A percentile compares a stretch with the other conserved stretches of the same genome.
These are phyloP conservation scores for Lipomyces mesembrius DNA, from an alignment of 805 yeast genomes.

Conservation along the genomic window DNA sequence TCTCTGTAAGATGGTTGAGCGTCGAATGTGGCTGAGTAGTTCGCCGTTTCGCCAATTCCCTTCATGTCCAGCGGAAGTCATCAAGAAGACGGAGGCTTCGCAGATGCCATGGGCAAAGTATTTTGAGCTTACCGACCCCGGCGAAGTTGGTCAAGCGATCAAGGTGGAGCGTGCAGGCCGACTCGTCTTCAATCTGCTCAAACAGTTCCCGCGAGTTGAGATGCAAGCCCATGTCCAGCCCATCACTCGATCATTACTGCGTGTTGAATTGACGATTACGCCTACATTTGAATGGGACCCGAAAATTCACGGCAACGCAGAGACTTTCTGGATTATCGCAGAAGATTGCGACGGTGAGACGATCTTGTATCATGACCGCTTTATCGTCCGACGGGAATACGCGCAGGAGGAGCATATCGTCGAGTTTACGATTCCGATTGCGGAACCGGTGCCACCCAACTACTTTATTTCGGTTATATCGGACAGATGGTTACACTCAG, in stretches of 20 bases:
- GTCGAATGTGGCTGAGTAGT: conserved; percentile 79
- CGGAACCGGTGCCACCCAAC: conserved; percentile 66
- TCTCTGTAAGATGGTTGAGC: conserved; percentile 79
- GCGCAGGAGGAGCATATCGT: conserved; percentile 60
- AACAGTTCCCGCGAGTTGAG: conserved; percentile 72
- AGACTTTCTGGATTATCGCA: conserved; percentile 69
- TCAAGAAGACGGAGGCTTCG: conserved; percentile 76
- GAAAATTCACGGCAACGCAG: conserved; percentile 63
- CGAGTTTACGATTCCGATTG: conserved; percentile 66
- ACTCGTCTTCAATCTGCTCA: conserved; percentile 56
- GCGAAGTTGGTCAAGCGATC: conserved; percentile 82
- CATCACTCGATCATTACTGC: conserved; percentile 67
- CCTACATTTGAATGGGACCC: conserved; percentile 84
- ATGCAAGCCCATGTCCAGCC: conserved; percentile 73
- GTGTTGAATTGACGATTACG: conserved; percentile 65
- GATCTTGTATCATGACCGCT: conserved; percentile 61
- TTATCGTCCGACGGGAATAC: conserved; percentile 57
- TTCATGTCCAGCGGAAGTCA: conserved; percentile 68
- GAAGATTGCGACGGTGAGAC: conserved; percentile 85
- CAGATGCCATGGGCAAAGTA: conserved; percentile 83
- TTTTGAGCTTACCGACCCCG: conserved; percentile 63
- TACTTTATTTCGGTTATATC: conserved; percentile 74
- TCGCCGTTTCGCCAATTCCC: conserved; percentile 87
- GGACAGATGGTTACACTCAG: conserved; percentile 85
- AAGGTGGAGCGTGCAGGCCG: conserved; percentile 70